Base-by-base conservation (phyloP, 768 basidiomycete species). In the Boletus coccyginus region DNA sequence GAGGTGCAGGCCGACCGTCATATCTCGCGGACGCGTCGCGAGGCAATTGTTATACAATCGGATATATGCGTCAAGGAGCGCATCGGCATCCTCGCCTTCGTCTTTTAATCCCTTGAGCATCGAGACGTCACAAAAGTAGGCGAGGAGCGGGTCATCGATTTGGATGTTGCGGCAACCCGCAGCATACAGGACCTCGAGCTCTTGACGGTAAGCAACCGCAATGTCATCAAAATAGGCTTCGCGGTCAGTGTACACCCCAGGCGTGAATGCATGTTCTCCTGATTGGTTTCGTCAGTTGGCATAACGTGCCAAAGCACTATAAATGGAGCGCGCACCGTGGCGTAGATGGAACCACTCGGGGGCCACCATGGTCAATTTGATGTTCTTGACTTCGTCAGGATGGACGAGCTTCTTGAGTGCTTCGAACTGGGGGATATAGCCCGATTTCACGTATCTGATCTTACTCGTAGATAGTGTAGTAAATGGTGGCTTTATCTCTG, bases 311-410 rank as follows among this genome's bases (percentile, higher is more conserved):
- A 5, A 14, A 17, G 31, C 21, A n/a, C 13, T 5, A 7, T 11
- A 5, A 6, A 42, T 16, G 29, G 17, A 6, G 4, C 8, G 7
- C 61, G 75, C 77, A 48, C 87, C 87, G 65, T 86, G 85, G 27
- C 83, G 80, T 31, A 87, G 80, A 66, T 87, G 85, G 68, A 82
- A 85, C 85, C 86, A 87, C 36, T 84, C 83, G 4, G 88, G 88
- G 0, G 87, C 82, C 56, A 83, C 85, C 70, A 88, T 74, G 14
- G 85, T 90, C 56, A 90, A 64, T 68, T 92, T 91, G 69, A 90
- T 79, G 63, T 78, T 75, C 64, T 79, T 78, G 56, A 87, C 81
- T 62, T 88, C 86, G 71, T 87, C 78, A 9, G 81, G 75, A 17
- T 80, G 64, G 27, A 87, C 83, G 19, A 86, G 64, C 29, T 68